phyloP scores from a whole-genome alignment of 768 basidiomycete genomes.

The Hydnomerulius pinastri region DNA sequence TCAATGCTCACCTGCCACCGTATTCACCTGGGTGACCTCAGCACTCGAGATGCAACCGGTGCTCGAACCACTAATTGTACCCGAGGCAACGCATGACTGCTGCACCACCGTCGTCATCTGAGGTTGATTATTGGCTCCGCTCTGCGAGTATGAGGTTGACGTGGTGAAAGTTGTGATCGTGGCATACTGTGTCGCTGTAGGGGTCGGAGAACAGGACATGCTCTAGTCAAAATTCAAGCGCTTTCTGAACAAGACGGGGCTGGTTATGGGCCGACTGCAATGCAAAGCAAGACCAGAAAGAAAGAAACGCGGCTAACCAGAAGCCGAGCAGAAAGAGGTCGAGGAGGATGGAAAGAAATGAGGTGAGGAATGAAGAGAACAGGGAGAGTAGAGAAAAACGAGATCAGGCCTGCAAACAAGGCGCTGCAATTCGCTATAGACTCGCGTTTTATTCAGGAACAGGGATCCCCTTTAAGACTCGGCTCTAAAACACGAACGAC shows the following conservation, averaged over 20 bases:
- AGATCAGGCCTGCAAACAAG: no score
- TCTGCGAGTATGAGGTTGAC: slow-evolving; percentile 40
- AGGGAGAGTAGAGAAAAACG: no score
- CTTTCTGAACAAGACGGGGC: not conserved
- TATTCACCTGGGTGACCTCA: slow-evolving; percentile 31
- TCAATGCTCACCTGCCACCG: slow-evolving; percentile 35
- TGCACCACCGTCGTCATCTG: slow-evolving; percentile 35
- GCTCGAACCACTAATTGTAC: slow-evolving; percentile 22
- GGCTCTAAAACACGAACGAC: no score
- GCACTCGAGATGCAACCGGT: slow-evolving; percentile 31
- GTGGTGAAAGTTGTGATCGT: slow-evolving; percentile 36
- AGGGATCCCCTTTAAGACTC: no score
- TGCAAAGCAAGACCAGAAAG: not conserved
- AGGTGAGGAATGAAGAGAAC: no score
- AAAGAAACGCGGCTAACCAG: not conserved
- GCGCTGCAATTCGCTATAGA: no score
- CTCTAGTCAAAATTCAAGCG: not conserved
- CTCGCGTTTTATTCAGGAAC: no score
- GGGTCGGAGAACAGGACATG: slow-evolving; percentile 43
- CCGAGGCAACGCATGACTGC: slow-evolving; percentile 35
- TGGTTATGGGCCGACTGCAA: not conserved
- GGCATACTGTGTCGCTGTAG: slow-evolving; percentile 46
- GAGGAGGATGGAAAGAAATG: slow-evolving; percentile 11
- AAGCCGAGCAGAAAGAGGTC: not conserved
- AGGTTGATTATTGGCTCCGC: slow-evolving; percentile 32